Base-by-base conservation (phyloP, 1,139 yeast species). In the Pichia sp. region DNA sequence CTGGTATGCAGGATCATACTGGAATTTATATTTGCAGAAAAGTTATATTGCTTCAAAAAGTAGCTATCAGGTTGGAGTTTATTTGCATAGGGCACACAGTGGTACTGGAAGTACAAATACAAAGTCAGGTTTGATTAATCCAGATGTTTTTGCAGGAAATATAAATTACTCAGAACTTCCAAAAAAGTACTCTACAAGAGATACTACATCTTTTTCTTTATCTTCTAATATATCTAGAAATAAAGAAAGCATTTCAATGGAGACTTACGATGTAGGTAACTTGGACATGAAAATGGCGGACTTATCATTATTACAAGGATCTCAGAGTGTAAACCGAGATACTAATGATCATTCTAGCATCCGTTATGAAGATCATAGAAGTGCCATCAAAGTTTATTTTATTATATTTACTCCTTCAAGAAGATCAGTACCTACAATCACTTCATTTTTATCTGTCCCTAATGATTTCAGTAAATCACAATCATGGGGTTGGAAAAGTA, bases 401-500 rank as follows among this genome's bases (percentile, higher is more conserved):
- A 62, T 71, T 24, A 71, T 73, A 23, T 71, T 68, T 50, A 71
- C 77, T 1, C 77, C 76, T 1, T 69, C 77, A 1, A 56, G 74
- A 37, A 60, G 67, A 41, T 56, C 60, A 5, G 67, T 61, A 48
- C 63, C 72, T 1, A 62, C 69, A 1, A 58, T 72, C 39, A 71
- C 77, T 1, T 68, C 76, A 28, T 73, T 72, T 51, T 60, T 72
- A 10, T 70, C 76, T 4, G 64, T 71, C 9, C 78, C 78, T 0
- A 74, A 71, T 45, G 58, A 61, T 40, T 73, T 73, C 51, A 70
- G 68, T 39, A 63, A 66, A 41, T 68, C 74, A 1, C 78, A 72
- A 51, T 69, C 76, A 39, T 73, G 79, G 79, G 78, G 78, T 1
- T 72, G 73, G 77, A 72, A 71, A 45, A 68, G 73, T 44, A 67